phyloP scores from a whole-genome alignment of 805 yeast species.

The Myxozyma neglecta region DNA sequence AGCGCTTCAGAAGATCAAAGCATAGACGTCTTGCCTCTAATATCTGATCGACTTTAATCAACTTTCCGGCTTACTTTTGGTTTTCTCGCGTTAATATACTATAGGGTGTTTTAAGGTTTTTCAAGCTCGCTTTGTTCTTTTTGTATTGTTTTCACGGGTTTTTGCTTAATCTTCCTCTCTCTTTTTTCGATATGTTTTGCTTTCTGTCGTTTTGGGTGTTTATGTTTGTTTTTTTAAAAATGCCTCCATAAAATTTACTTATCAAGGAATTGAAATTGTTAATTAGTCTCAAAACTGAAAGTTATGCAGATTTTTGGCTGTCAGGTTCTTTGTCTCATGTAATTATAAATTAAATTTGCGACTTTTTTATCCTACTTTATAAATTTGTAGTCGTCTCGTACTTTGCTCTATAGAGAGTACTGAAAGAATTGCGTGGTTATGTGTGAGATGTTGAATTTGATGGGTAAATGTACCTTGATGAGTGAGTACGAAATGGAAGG shows the following conservation, averaged over 20 bases:
- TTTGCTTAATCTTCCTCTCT: background rate
- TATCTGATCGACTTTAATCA: no score
- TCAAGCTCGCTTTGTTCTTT: background rate
- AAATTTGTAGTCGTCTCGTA: no score
- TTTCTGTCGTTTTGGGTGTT: background rate
- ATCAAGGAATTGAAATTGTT: background rate
- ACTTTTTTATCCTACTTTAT: no score
- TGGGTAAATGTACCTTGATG: no score
- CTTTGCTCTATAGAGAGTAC: no score
- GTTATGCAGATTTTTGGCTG: background rate
- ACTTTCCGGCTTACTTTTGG: no score
- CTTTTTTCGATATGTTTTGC: background rate
- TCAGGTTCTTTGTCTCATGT: background rate
- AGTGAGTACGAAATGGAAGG: no score
- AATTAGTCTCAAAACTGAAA: background rate
- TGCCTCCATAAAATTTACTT: background rate
- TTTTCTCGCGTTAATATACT: background rate
- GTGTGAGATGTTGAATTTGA: no score
- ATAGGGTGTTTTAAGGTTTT: slow-evolving; percentile 4
- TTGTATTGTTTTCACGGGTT: background rate
- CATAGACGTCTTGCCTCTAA: background rate
- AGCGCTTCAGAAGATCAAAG: slow-evolving; percentile 21
- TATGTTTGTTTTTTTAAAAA: background rate
- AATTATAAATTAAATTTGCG: no score
- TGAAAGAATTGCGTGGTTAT: no score